Conservation (phyloP, 1,284 basidiomycete species). For the Ceratorhiza oryzae-sativae region DNA sequence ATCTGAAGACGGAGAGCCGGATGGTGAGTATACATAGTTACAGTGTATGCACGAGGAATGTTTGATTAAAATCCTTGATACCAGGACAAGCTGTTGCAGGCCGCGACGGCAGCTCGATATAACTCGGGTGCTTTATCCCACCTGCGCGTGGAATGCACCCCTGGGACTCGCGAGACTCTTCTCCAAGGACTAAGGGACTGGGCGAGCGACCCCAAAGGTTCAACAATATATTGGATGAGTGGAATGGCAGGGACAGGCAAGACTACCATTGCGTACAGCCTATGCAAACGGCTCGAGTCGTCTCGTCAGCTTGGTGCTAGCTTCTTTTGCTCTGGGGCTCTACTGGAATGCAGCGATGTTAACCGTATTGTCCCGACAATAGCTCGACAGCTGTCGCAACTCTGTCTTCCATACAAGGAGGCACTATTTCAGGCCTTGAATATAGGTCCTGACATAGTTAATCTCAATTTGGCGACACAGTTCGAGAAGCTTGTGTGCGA, state of each 20-base stretch:
- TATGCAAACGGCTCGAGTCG: background rate
- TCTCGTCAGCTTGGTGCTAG: background rate
- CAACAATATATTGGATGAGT: background rate
- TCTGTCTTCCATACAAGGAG: background rate
- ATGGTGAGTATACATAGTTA: too few species aligned
- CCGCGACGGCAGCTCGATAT: too few species aligned
- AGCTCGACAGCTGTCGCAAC: background rate
- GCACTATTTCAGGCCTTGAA: background rate
- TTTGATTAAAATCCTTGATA: too few species aligned
- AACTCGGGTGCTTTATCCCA: too few species aligned
- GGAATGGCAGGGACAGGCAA: slow-evolving; percentile 1
- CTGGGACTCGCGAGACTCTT: background rate
- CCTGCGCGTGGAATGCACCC: too few species aligned
- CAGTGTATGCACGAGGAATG: too few species aligned
- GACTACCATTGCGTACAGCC: slow-evolving; percentile 1
- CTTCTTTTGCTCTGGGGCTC: background rate
- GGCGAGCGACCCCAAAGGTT: background rate
- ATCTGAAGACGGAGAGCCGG: too few species aligned
- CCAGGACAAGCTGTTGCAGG: too few species aligned
- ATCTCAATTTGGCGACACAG: background rate
- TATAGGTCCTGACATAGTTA: background rate
- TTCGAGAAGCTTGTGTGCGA: background rate
- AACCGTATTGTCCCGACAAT: background rate
- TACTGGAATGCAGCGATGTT: background rate
- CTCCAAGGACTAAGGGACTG: background rate